phyloP scores from a whole-genome alignment of 371 early-diverging fungal species.

The Actinomortierella ambigua region DNA sequence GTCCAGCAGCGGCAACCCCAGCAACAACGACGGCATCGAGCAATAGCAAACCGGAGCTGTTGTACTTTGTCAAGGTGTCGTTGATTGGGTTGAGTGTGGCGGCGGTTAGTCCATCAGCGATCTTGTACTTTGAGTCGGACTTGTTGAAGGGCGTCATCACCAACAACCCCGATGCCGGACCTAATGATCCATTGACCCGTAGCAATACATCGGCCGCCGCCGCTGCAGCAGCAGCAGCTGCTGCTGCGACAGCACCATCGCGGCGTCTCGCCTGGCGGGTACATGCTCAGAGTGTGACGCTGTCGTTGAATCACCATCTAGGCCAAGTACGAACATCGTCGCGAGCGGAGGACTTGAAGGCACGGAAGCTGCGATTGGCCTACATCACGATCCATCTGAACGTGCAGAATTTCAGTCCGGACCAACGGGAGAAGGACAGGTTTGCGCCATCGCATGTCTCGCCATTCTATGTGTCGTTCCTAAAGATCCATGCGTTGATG shows the following conservation, averaged over 20 bases:
- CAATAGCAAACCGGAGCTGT: conserved; percentile 13
- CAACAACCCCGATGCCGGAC: conserved; percentile 41
- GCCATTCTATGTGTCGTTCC: conserved; percentile 59
- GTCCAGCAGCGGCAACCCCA: conserved; percentile 7
- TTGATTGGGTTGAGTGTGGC: conserved; percentile 68
- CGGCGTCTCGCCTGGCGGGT: conserved; percentile 55
- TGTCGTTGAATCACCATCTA: conserved; percentile 64
- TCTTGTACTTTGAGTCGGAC: conserved; percentile 71
- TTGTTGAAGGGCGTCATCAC: conserved; percentile 64
- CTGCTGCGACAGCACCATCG: background rate
- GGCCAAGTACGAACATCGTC: conserved; percentile 35
- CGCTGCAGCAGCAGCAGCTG: conserved; percentile 8
- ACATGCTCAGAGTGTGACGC: conserved; percentile 57
- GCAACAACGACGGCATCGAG: conserved; percentile 3
- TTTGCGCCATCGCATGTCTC: conserved; percentile 40
- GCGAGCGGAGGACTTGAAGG: conserved; percentile 44
- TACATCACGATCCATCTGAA: conserved; percentile 71
- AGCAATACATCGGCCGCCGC: too few species aligned
- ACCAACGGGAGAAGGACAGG: conserved; percentile 18
- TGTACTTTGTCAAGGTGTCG: conserved; percentile 64
- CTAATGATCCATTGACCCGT: conserved; percentile 14
- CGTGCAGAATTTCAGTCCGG: conserved; percentile 60
- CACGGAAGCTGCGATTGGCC: conserved; percentile 64
- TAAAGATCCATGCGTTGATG: conserved; percentile 74
- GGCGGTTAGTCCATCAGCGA: conserved; percentile 70